Percentiles rank a stretch among this genome's conserved stretches.
phyloP scores from a whole-genome alignment of 2,329 filamentous ascomycete genomes.

The Trichoderma brevicompactum region DNA sequence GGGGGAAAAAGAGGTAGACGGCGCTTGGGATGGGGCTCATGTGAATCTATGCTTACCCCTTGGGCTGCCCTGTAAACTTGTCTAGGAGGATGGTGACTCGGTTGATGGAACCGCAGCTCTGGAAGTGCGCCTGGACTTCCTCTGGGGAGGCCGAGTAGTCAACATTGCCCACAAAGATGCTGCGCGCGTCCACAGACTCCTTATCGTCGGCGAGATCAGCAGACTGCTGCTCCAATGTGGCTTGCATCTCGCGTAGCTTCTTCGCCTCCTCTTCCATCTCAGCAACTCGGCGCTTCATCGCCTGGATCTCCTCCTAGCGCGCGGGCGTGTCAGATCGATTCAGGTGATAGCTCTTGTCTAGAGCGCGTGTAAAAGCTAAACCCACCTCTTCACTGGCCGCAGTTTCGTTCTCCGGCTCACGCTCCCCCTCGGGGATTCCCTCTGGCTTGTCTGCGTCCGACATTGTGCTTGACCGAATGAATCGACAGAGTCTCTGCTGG shows the following conservation, averaged over 20 bases:
- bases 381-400: constrained; percentile 44
- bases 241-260: constrained; percentile 86
- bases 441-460: constrained; percentile 43
- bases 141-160: constrained; percentile 97
- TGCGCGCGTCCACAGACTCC: constrained; percentile 92
- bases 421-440: constrained; percentile 38
- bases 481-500: constrained; percentile 28
- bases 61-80: constrained; percentile 99
- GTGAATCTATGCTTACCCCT: constrained; percentile 70
- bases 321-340: constrained; percentile 41
- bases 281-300: constrained; percentile 83
- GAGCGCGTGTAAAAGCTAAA: constrained; percentile 32
- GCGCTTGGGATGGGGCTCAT: background rate
- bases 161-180: constrained; percentile 98
- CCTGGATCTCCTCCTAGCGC: constrained; percentile 74
- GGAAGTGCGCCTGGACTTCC: constrained; percentile 96
- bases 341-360: constrained; percentile 5
- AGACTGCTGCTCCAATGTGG: constrained; percentile 80
- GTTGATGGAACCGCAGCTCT: constrained; percentile 96
- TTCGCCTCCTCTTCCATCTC: constrained; percentile 91
- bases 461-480: constrained; percentile 36
- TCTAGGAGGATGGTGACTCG: constrained; percentile 95
- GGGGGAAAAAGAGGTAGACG: background rate
- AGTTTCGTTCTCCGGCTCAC: constrained; percentile 40
- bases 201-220: constrained; percentile 88